These are phyloP conservation scores for Lachnellula arida DNA, from an alignment of 2,329 filamentous ascomycete genomes.

Conservation along the genomic window DNA sequence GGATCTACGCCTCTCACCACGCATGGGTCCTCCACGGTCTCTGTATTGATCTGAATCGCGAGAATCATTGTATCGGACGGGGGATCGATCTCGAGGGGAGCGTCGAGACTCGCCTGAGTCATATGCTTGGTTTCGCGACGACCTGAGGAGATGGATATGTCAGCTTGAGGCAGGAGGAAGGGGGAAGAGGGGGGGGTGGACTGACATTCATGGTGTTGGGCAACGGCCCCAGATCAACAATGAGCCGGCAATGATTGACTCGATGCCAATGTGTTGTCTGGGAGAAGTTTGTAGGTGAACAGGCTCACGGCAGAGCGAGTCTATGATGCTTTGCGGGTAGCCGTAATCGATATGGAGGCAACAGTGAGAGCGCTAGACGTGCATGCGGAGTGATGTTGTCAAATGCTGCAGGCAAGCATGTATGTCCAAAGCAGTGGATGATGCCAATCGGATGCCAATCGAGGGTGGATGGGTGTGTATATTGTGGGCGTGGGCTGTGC, in stretches of 20 bases:
- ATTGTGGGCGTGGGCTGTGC: too few species aligned
- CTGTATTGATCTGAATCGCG: conserved; percentile 26
- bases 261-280: not conserved
- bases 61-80: conserved; percentile 31
- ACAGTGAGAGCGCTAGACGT: not conserved
- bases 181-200: not conserved
- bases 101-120: conserved; percentile 36
- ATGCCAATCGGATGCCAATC: too few species aligned
- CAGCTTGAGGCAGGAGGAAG: conserved; percentile 5
- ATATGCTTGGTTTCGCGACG: conserved; percentile 34
- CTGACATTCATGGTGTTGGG: conserved; percentile 31
- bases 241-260: not conserved
- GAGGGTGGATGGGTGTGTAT: too few species aligned
- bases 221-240: conserved; percentile 23
- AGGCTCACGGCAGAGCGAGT: not conserved
- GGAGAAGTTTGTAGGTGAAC: not conserved
- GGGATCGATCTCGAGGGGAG: conserved; percentile 37
- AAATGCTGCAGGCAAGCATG: not conserved
- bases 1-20: conserved; percentile 30
- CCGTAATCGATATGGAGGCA: not conserved
- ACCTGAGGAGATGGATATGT: conserved; percentile 18
- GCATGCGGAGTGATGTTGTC: not conserved
- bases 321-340: not conserved
- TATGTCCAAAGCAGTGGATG: too few species aligned
- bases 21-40: conserved; percentile 17